Conservation (phyloP, 1,139 yeast genomes). For the Suhomyces yuchorum region DNA sequence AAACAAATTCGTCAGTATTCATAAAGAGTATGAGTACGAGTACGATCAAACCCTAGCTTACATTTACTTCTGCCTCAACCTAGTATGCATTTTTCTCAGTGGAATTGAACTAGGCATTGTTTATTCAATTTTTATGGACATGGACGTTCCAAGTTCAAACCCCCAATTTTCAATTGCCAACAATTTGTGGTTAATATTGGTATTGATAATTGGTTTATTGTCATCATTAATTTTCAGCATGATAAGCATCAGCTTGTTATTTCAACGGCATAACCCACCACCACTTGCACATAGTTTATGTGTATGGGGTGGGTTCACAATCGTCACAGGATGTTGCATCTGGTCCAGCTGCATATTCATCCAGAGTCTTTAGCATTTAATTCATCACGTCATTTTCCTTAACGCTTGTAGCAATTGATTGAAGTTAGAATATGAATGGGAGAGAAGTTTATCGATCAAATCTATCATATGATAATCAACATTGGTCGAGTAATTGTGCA, state of each 20-base stretch:
- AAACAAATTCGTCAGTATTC: constrained; percentile 18
- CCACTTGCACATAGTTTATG: constrained; percentile 32
- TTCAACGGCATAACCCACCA: constrained; percentile 30
- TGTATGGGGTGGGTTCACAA: constrained; percentile 33
- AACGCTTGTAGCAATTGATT: no score
- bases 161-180: constrained; percentile 28
- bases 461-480: no score
- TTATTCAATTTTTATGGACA: constrained; percentile 33
- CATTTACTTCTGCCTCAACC: constrained; percentile 40
- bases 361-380: constrained; percentile 9
- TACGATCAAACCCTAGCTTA: constrained; percentile 42
- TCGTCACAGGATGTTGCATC: constrained; percentile 31
- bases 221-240: constrained; percentile 38
- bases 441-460: no score
- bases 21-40: constrained; percentile 32
- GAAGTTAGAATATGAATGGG: no score
- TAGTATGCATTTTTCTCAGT: constrained; percentile 40
- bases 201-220: constrained; percentile 37
- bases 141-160: constrained; percentile 20
- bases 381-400: not conserved
- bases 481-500: no score
- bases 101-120: constrained; percentile 50
- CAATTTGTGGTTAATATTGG: constrained; percentile 38
- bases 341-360: constrained; percentile 22
- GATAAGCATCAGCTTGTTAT: constrained; percentile 34